These are phyloP conservation scores for Umbilicaria muhlenbergii DNA, from an alignment of 495 filamentous ascomycete genomes.

Conservation along the genomic window DNA sequence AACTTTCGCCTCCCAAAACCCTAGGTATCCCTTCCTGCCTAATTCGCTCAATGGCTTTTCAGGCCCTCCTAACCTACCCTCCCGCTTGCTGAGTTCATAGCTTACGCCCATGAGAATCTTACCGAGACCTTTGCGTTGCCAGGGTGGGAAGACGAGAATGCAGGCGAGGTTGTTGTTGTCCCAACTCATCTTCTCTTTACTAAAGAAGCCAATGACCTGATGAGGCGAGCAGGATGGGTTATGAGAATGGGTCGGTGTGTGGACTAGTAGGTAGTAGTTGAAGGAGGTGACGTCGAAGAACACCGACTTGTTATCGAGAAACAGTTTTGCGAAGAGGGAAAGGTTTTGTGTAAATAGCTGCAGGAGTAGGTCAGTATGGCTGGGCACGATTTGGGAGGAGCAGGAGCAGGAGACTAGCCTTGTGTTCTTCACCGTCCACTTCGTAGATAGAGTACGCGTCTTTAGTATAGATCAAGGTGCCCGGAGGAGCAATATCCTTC, in stretches of 20 bases:
- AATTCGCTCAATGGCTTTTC: conserved; percentile 84
- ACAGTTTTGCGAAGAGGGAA: conserved; percentile 93
- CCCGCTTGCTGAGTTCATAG: conserved; percentile 79
- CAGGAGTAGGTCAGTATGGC: background rate
- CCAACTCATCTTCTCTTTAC: conserved; percentile 97
- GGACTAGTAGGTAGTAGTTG: conserved; percentile 80
- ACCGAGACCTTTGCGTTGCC: conserved; percentile 79
- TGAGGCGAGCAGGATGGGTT: conserved; percentile 20
- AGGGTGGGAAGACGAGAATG: conserved; percentile 91
- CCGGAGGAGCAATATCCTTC: conserved; percentile 19
- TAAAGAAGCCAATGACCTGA: conserved; percentile 87
- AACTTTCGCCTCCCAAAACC: conserved; percentile 73
- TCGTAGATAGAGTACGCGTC: conserved; percentile 63
- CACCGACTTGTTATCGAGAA: conserved; percentile 94
- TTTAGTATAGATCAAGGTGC: conserved; percentile 38
- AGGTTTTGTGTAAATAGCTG: conserved; percentile 90
- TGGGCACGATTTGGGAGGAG: background rate
- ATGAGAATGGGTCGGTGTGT: conserved; percentile 31
- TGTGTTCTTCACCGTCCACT: conserved; percentile 75
- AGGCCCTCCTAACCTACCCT: conserved; percentile 75
- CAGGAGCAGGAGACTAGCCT: conserved; percentile 26
- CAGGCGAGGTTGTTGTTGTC: conserved; percentile 97
- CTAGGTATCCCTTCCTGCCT: conserved; percentile 61
- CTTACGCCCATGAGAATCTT: conserved; percentile 82
- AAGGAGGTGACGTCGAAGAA: conserved; percentile 95